Evolutionary conservation across 306 rosid species (phyloP).

Genomic region (Dicorynia guianensis): DNA sequence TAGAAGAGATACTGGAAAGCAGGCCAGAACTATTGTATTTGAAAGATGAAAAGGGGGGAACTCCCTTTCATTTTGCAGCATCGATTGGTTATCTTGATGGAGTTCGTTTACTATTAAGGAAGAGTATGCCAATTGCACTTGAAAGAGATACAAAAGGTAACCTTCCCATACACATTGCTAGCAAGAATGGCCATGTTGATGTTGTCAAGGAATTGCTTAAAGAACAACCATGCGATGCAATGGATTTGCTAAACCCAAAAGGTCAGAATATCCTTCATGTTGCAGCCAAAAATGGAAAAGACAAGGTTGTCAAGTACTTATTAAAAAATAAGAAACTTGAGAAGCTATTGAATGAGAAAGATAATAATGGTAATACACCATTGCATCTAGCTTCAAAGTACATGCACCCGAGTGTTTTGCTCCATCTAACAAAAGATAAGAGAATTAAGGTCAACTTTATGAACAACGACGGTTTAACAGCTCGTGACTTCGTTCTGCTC

Average conservation of each 20-base stretch:
- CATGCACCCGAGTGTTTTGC: not conserved
- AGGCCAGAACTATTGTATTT: not conserved
- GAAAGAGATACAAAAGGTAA: not conserved
- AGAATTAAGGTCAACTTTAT: not conserved
- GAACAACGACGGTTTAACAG: not conserved
- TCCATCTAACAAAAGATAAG: not conserved
- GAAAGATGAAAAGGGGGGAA: not conserved
- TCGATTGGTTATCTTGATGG: not conserved
- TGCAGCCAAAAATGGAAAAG: not conserved
- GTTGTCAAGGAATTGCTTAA: not conserved
- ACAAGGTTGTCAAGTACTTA: constrained; percentile 4
- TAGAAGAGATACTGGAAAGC: no score
- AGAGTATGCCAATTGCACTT: rapidly evolving
- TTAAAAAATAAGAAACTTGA: not conserved
- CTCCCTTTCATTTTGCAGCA: constrained; percentile 7
- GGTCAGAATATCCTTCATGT: constrained; percentile 33
- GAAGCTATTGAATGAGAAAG: constrained; percentile 1
- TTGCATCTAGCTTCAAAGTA: constrained; percentile 21
- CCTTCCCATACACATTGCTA: constrained; percentile 28
- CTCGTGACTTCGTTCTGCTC: not conserved
- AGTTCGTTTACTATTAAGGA: not conserved
- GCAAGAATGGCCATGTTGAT: not conserved
- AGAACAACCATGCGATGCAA: not conserved
- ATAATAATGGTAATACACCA: constrained; percentile 24
- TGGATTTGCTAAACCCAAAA: not conserved